phyloP scores from a whole-genome alignment of 345 rosid species.

The Iberis pinnata region DNA sequence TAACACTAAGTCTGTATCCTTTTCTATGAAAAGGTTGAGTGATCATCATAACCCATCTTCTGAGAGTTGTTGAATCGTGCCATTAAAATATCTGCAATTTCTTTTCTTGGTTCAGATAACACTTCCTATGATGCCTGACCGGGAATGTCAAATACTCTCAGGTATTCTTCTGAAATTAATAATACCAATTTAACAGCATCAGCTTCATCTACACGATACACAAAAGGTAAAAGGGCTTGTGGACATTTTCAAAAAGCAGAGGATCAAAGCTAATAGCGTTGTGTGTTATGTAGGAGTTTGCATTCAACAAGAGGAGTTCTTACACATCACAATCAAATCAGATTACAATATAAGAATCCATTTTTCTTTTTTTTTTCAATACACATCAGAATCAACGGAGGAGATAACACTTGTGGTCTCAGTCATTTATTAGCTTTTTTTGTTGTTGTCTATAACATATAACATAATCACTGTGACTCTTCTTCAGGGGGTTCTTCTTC shows the following conservation, averaged over 20 bases:
- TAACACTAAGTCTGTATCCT: conserved; percentile 9
- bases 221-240: conserved; percentile 56
- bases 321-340: conserved; percentile 34
- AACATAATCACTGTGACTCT: conserved; percentile 33
- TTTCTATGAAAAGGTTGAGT: conserved; percentile 54
- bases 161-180: conserved; percentile 43
- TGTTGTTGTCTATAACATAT: neutral
- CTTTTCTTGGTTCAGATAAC: conserved; percentile 35
- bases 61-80: conserved; percentile 33
- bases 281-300: conserved; percentile 43
- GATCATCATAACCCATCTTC: conserved; percentile 52
- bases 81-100: neutral
- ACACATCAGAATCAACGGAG: neutral
- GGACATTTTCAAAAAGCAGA: neutral
- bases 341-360: neutral
- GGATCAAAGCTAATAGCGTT: neutral
- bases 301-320: conserved; percentile 96
- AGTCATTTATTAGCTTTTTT: conserved; percentile 10
- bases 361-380: conserved; percentile 1
- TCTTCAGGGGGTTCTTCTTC: conserved; percentile 88
- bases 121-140: conserved; percentile 32
- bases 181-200: conserved; percentile 24
- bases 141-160: conserved; percentile 36
- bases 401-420: too few relatives aligned
- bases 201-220: conserved; percentile 64